Conservation (phyloP, 352 stramenopile species). For the Globisporangium middletonii region DNA sequence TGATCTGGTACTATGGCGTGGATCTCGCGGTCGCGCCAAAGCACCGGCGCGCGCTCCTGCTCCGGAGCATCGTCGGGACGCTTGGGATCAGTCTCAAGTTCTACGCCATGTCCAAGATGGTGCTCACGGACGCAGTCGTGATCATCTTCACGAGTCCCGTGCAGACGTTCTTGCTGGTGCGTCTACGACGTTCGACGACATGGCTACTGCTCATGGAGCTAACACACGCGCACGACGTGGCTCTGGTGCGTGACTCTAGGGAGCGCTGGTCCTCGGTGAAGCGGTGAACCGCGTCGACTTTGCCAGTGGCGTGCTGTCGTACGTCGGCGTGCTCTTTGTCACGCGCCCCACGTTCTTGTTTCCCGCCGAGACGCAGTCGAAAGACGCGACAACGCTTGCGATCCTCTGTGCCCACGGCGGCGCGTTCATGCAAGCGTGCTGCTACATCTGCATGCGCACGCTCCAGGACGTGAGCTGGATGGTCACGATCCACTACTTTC, state of each 20-base stretch:
- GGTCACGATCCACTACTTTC: conserved; percentile 33
- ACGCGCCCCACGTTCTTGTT: conserved; percentile 53
- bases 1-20: conserved; percentile 29
- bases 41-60: conserved; percentile 32
- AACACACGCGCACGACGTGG: neutral
- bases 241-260: conserved; percentile 13
- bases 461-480: conserved; percentile 34
- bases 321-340: conserved; percentile 58
- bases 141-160: conserved; percentile 65
- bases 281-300: conserved; percentile 41
- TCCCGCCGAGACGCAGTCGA: conserved; percentile 9
- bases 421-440: conserved; percentile 39
- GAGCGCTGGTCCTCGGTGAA: conserved; percentile 38
- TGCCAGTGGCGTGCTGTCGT: conserved; percentile 39
- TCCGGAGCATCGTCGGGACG: conserved; percentile 49
- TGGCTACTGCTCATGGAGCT: no score
- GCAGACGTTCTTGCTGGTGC: conserved; percentile 51
- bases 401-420: conserved; percentile 34
- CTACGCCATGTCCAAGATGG: conserved; percentile 67
- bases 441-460: conserved; percentile 53
- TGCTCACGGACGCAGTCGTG: conserved; percentile 58
- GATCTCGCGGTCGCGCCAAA: conserved; percentile 27
- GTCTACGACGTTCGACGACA: neutral
- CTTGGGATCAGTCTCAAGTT: conserved; percentile 44
- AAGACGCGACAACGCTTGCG: conserved; percentile 17